Percentiles rank a stretch among this genome's conserved stretches.
phyloP scores from a whole-genome alignment of 2,329 filamentous ascomycete genomes.

The Mycosphaerella arachidis region DNA sequence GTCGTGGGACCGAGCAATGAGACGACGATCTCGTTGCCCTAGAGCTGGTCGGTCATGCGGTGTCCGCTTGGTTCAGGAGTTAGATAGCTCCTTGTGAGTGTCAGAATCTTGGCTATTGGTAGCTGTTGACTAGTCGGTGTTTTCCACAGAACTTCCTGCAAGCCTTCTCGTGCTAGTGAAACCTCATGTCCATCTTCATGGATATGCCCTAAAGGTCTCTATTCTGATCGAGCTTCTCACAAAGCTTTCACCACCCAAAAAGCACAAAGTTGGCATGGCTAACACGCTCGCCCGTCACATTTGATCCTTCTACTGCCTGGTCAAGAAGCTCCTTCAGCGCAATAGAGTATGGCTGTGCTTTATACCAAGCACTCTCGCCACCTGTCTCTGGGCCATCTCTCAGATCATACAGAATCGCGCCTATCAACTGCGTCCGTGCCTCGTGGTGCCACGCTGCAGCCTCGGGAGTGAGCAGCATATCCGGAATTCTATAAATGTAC shows the following conservation, averaged over 20 bases:
- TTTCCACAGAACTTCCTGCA: constrained; percentile 36
- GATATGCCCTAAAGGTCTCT: constrained; percentile 36
- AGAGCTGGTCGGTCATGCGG: too few relatives aligned
- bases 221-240: constrained; percentile 23
- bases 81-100: too few relatives aligned
- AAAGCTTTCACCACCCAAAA: constrained; percentile 41
- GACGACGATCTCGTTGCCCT: too few relatives aligned
- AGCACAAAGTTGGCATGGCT: constrained; percentile 55
- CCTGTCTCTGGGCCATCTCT: not conserved
- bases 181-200: constrained; percentile 37
- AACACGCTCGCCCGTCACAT: constrained; percentile 53
- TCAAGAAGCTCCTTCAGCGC: constrained; percentile 1
- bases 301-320: constrained; percentile 55
- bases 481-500: constrained; percentile 46
- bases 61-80: too few relatives aligned
- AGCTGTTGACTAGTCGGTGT: too few relatives aligned
- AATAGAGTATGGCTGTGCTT: constrained; percentile 46
- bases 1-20: too few relatives aligned
- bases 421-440: not conserved
- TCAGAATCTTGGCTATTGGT: too few relatives aligned
- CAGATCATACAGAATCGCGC: not conserved
- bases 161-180: constrained; percentile 35
- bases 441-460: constrained; percentile 48
- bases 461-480: constrained; percentile 46
- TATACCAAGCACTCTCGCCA: constrained; percentile 41